Evolutionary conservation across 768 basidiomycete genomes (phyloP), one percentile per base, ranked within the genome.

Genomic region (Mycena haematopus): DNA sequence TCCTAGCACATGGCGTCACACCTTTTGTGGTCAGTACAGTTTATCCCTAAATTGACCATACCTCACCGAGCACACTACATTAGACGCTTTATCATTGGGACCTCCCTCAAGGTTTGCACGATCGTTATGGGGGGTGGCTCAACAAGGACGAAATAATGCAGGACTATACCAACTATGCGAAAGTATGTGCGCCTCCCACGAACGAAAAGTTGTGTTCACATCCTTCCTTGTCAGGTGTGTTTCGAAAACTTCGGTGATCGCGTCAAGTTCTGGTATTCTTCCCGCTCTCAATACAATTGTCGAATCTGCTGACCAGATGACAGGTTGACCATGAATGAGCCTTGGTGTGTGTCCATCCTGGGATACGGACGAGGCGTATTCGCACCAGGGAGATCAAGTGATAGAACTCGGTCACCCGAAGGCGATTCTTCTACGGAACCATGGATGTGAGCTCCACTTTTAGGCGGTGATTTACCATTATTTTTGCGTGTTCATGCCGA

Each of bases 31-130:
- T 87, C 68, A 45, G 85, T 82, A 42, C 6, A 21, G 54, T 29
- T 22, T 29, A 31, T 19, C 24, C 29, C 15, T 58, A 45, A 60
- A 31, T 31, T 22, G 44, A 42, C 46, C 44, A 55, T 36, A 55
- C 49, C 49, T 58, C 50, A 61, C 33, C 5, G 21, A 22, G 42
- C 44, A 31, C 15, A 5, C 11, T 14, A 45, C 56, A 56, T 11
- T 64, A 90, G 86, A 90, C 87, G 0, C 74, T 90, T 36, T 89
- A 89, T 70, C 89, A 88, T 72, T 92, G 91, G 91, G 91, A 92
- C 70, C 82, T 92, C 11, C 91, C 91, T 11, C 87, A 90, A 70
- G 86, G 76, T 22, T 82, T 94, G 40, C 85, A 91, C 58, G 86
- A 91, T 63, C 80, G 86, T 58, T 92, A 92, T 71, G 84, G 84